phyloP scores from a whole-genome alignment of 1,139 yeast species.

The Yamadazyma atmosphaerica region DNA sequence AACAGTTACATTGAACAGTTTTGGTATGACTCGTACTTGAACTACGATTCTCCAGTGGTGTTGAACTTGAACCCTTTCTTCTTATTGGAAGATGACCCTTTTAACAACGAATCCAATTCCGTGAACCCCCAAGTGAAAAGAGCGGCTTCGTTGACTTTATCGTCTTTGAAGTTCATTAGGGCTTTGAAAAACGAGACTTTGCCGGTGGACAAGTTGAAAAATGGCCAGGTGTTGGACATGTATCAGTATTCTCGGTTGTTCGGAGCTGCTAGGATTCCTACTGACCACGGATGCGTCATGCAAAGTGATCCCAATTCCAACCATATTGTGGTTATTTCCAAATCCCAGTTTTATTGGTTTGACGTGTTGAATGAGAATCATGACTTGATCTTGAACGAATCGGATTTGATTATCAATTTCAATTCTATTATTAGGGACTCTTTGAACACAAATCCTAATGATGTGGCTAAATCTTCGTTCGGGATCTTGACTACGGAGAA shows the following conservation, averaged over 20 bases:
- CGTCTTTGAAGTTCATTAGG: constrained; percentile 74
- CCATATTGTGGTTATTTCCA: constrained; percentile 81
- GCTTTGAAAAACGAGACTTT: constrained; percentile 76
- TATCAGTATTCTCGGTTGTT: constrained; percentile 83
- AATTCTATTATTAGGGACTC: constrained; percentile 77
- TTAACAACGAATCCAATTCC: constrained; percentile 60
- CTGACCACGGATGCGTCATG: constrained; percentile 76
- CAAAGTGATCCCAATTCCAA: constrained; percentile 74
- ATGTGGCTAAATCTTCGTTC: constrained; percentile 78
- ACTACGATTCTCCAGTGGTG: constrained; percentile 87
- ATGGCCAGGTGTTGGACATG: constrained; percentile 77
- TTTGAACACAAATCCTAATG: constrained; percentile 54
- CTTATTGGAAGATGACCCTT: constrained; percentile 86
- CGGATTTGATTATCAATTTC: constrained; percentile 73
- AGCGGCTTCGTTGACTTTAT: constrained; percentile 78
- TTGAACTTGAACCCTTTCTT: constrained; percentile 86
- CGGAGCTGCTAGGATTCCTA: constrained; percentile 86
- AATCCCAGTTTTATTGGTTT: constrained; percentile 92
- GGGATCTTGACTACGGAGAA: constrained; percentile 90
- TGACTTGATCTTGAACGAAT: constrained; percentile 69
- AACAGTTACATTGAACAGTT: constrained; percentile 87
- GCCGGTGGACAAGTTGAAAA: constrained; percentile 68
- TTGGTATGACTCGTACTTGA: constrained; percentile 88
- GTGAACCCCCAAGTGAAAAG: constrained; percentile 70
- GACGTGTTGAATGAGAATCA: constrained; percentile 77